Evolutionary conservation across 768 basidiomycete species (phyloP), one percentile per base, ranked within the genome.

Genomic region (Phylloporus sp.): DNA sequence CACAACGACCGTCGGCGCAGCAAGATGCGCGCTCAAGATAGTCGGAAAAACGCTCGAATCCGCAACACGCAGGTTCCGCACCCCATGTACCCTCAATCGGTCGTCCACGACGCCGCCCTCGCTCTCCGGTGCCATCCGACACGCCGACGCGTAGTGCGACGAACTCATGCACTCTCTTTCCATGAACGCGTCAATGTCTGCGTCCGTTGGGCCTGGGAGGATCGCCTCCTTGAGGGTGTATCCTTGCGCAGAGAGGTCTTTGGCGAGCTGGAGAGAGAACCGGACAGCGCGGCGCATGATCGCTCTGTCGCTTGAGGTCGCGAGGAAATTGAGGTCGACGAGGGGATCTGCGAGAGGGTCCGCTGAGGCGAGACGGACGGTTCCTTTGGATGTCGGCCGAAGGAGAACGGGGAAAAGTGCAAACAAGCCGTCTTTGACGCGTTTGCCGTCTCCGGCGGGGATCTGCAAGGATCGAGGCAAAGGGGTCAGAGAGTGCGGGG

Each of bases 11-110:
- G 58, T 59, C 4, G 66, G 58, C 6, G 69, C 69, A 56, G 60
- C 58, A 5, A 59, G 53, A 52, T 71, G 72, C 8, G 61, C 46
- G 7, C 61, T 58, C 5, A 61, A 48, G 26, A 70, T 59, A 3
- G 42, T 27, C 3, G 71, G 71, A 27, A 68, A 64, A 8, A 65
- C 44, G 38, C 55, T 60, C 5, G 57, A 52, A 41, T 71, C 71
- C 21, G 62, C 63, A 29, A 73, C 68, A 36, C 76, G 64, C 34
- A 79, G 51, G 40, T 70, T 69, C 17, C 44, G 29, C 4, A 75
- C 60, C 9, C 78, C 77, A 56, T 79, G 70, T 2, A 79, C 78
- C 15, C 64, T 54, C 14, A 75, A 53, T 22, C 66, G 56, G 39
- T 71, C 70, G 53, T 75, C 39, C 39, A 40, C 14, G 20, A 28